A percentile compares a stretch with the other conserved stretches of the same genome.
Conservation (phyloP, 768 basidiomycete genomes). For the Pulveroboletus sp. region DNA sequence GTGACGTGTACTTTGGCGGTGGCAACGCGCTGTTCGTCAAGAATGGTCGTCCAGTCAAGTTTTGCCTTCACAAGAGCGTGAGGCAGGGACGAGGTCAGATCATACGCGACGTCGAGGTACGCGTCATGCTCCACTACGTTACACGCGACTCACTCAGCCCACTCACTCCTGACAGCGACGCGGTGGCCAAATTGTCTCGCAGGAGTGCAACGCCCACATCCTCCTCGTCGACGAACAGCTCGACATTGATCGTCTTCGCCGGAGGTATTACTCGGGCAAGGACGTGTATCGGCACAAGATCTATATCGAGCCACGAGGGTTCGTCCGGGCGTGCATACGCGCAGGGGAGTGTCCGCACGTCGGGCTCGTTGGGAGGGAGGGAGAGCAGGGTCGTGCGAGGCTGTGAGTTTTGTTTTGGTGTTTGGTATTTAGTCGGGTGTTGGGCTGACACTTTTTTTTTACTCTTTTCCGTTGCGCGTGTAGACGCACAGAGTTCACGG, state of each 20-base stretch:
- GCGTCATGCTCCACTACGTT: neutral
- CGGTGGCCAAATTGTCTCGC: constrained; percentile 17
- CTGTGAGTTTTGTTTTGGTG: constrained; percentile 5
- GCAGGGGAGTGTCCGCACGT: constrained; percentile 12
- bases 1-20: constrained; percentile 4
- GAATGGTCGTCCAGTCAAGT: constrained; percentile 19
- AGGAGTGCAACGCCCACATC: constrained; percentile 21
- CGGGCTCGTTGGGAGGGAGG: neutral
- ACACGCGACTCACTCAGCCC: neutral
- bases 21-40: constrained; percentile 21
- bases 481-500: constrained; percentile 33
- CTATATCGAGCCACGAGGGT: constrained; percentile 24
- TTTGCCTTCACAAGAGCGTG: constrained; percentile 28
- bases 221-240: constrained; percentile 30
- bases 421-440: neutral
- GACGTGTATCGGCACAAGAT: constrained; percentile 15
- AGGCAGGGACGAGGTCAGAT: constrained; percentile 20
- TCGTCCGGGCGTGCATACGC: constrained; percentile 24
- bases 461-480: neutral
- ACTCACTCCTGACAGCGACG: constrained; percentile 9
- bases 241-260: constrained; percentile 23
- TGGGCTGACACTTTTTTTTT: neutral
- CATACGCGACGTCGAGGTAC: constrained; percentile 20
- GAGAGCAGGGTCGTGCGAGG: neutral
- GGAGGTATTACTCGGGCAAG: constrained; percentile 23